phyloP scores from a whole-genome alignment of 306 rosid species.

The Sicyos baderoa region DNA sequence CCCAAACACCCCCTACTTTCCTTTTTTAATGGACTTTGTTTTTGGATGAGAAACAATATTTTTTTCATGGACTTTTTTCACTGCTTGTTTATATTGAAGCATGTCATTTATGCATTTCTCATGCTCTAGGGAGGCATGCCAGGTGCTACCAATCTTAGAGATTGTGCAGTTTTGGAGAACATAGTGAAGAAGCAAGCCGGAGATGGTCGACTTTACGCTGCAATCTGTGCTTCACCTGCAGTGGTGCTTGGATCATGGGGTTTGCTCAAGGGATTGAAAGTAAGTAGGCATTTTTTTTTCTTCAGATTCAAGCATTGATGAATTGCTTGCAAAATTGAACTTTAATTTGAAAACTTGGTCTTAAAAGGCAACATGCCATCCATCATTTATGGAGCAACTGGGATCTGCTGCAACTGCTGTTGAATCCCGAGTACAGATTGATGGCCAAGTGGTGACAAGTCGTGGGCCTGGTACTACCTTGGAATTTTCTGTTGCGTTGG shows the following conservation, averaged over 20 bases:
- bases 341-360: slow-evolving; percentile 11
- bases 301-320: background rate
- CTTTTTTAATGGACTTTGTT: background rate
- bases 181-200: slow-evolving; percentile 63
- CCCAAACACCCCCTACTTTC: no score
- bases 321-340: background rate
- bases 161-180: slow-evolving; percentile 38
- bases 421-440: slow-evolving; percentile 80
- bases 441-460: slow-evolving; percentile 75
- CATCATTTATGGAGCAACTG: slow-evolving; percentile 70
- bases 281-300: slow-evolving; percentile 23
- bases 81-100: background rate
- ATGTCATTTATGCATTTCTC: slow-evolving; percentile 3
- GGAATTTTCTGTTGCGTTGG: slow-evolving; percentile 64
- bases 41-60: no score
- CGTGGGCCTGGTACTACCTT: slow-evolving; percentile 89
- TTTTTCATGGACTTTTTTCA: no score
- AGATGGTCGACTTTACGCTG: slow-evolving; percentile 68
- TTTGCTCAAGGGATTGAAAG: slow-evolving; percentile 75
- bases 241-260: slow-evolving; percentile 87
- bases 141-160: slow-evolving; percentile 56
- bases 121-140: slow-evolving; percentile 74
- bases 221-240: slow-evolving; percentile 91
- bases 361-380: slow-evolving; percentile 77
- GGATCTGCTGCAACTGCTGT: slow-evolving; percentile 50